phyloP scores from a whole-genome alignment of 2,329 filamentous ascomycete genomes.

The Lasiodiplodia gonubiensis region DNA sequence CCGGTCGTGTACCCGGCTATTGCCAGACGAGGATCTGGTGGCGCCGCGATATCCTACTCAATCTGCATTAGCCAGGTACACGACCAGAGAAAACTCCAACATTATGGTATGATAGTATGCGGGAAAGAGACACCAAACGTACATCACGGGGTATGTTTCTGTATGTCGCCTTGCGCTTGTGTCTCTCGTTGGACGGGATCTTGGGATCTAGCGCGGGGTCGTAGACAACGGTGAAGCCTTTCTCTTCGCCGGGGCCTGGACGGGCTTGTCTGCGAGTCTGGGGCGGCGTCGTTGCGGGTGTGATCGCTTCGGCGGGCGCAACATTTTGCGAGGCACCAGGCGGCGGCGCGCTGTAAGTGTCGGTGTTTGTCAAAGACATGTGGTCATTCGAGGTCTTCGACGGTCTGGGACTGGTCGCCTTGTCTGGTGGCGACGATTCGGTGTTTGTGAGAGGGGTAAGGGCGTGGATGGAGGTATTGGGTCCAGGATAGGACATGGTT shows the following conservation, averaged over 20 bases:
- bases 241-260: conserved; percentile 57
- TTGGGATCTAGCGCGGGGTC: conserved; percentile 68
- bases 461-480: conserved; percentile 58
- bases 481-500: conserved; percentile 61
- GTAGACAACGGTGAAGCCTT: conserved; percentile 65
- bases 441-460: conserved; percentile 70
- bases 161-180: conserved; percentile 39
- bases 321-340: conserved; percentile 46
- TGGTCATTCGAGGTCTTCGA: conserved; percentile 47
- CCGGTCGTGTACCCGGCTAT: conserved; percentile 65
- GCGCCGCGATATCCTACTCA: conserved; percentile 56
- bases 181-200: conserved; percentile 60
- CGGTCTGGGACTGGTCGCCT: conserved; percentile 60
- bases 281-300: conserved; percentile 51
- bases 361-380: conserved; percentile 41
- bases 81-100: conserved; percentile 29
- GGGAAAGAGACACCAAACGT: conserved; percentile 26
- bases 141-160: conserved; percentile 28
- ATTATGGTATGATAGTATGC: conserved; percentile 29
- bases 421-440: conserved; percentile 67
- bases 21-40: conserved; percentile 80
- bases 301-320: conserved; percentile 51
- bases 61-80: conserved; percentile 30
- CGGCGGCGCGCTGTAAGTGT: conserved; percentile 41
- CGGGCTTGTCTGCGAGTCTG: conserved; percentile 55